These are phyloP conservation scores for Sporothrix pseudoabietina DNA, from an alignment of 2,329 filamentous ascomycete species.

Conservation along the genomic window DNA sequence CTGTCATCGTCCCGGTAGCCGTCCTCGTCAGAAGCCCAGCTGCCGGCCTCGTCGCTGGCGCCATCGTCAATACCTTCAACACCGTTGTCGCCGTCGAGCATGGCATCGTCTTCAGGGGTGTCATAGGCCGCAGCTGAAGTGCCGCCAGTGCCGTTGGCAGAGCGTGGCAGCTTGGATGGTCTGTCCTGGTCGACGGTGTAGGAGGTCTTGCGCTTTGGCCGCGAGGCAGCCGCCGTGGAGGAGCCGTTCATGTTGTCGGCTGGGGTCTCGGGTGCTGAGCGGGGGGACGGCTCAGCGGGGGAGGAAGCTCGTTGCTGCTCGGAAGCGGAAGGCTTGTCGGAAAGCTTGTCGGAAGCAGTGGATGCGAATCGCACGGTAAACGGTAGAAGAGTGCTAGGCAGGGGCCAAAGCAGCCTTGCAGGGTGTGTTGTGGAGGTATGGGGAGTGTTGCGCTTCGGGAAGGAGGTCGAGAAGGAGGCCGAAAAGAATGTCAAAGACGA, in stretches of 20 bases:
- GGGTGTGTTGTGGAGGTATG: neutral
- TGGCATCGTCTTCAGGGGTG: constrained; percentile 16
- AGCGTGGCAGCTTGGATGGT: constrained; percentile 37
- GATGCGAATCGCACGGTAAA: constrained; percentile 15
- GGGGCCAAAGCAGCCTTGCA: neutral
- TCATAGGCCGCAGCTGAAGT: neutral
- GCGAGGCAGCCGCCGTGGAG: constrained; percentile 29
- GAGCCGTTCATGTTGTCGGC: constrained; percentile 36
- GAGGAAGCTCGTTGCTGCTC: neutral
- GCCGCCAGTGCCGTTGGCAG: constrained; percentile 33
- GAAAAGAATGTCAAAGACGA: neutral
- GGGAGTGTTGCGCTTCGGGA: neutral
- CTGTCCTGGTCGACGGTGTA: constrained; percentile 34
- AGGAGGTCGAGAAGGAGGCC: neutral
- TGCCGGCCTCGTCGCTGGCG: constrained; percentile 10
- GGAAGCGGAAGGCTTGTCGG: neutral
- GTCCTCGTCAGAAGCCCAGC: constrained; percentile 26
- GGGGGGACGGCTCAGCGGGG: neutral
- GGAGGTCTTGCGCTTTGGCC: constrained; percentile 39
- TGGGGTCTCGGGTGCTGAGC: neutral
- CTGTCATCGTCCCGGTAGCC: constrained; percentile 27
- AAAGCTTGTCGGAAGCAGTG: neutral
- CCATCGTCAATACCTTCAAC: neutral
- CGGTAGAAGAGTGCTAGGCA: neutral
- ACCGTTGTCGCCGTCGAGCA: constrained; percentile 23